Percentiles rank a stretch among this genome's conserved stretches.
phyloP scores from a whole-genome alignment of 176 grass and related monocot genomes.

The Areca catechu region DNA sequence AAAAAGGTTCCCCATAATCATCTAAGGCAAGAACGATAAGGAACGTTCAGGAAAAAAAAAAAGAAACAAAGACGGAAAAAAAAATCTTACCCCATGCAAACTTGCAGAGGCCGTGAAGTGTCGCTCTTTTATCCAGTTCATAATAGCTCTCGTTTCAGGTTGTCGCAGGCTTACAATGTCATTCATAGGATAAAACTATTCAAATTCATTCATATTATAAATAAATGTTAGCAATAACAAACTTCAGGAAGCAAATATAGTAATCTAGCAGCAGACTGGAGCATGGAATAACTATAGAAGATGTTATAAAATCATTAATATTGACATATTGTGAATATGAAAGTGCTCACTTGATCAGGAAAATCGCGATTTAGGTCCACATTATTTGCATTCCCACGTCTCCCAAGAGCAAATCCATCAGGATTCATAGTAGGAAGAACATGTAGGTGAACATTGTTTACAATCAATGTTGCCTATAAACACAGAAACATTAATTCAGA shows the following conservation, averaged over 20 bases:
- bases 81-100: conserved; percentile 76
- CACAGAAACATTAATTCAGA: conserved; percentile 1
- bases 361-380: conserved; percentile 90
- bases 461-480: conserved; percentile 79
- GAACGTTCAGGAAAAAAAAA: not conserved
- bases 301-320: not conserved
- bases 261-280: not conserved
- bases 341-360: conserved; percentile 69
- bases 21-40: not conserved
- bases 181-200: conserved; percentile 74
- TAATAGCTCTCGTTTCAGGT: conserved; percentile 94
- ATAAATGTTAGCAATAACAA: conserved; percentile 16
- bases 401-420: conserved; percentile 90
- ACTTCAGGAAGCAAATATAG: conserved; percentile 10
- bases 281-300: too few relatives aligned
- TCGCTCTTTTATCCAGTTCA: conserved; percentile 69
- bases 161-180: conserved; percentile 50
- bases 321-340: not conserved
- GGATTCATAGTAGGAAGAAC: conserved; percentile 95
- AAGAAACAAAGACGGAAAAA: conserved; percentile 5
- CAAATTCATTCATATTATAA: conserved; percentile 6
- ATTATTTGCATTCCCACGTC: conserved; percentile 89
- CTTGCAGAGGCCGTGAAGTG: conserved; percentile 87
- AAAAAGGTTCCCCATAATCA: too few relatives aligned
- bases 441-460: conserved; percentile 80